These are phyloP conservation scores for Dioscorea alata DNA, from an alignment of 106 monocot genomes.

Conservation along the genomic window DNA sequence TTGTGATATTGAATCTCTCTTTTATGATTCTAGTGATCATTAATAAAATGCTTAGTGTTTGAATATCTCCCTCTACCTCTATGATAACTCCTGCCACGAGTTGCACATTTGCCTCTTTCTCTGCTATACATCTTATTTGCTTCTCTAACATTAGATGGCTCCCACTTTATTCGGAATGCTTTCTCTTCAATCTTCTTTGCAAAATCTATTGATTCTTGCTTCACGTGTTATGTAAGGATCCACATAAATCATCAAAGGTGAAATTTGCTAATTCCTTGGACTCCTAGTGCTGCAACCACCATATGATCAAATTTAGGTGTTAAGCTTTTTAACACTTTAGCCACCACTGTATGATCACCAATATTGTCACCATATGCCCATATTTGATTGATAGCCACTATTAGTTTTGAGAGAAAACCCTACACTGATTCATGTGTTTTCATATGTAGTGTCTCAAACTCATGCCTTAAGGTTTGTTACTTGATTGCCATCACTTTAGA, in stretches of 20 bases:
- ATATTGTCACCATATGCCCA: background rate
- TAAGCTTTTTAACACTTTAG: background rate
- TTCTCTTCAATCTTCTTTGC: background rate
- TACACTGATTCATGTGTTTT: background rate
- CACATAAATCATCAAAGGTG: background rate
- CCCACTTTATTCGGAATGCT: background rate
- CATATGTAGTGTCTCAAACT: background rate
- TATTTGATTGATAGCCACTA: background rate
- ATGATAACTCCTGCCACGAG: background rate
- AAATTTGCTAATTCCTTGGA: background rate
- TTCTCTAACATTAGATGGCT: background rate
- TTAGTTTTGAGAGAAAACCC: background rate
- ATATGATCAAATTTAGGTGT: background rate
- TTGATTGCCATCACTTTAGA: too few relatives aligned
- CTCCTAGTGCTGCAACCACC: background rate
- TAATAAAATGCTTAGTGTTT: background rate
- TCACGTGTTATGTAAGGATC: background rate
- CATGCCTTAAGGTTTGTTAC: too few relatives aligned
- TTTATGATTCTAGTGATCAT: background rate
- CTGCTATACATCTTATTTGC: background rate
- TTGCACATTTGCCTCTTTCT: background rate
- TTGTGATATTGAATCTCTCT: background rate
- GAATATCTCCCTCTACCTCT: background rate
- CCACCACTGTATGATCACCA: background rate
- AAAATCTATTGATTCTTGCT: background rate